Evolutionary conservation across 352 stramenopile species (phyloP), one percentile per base, ranked within the genome.

Genomic region (Globisporangium megalacanthum): DNA sequence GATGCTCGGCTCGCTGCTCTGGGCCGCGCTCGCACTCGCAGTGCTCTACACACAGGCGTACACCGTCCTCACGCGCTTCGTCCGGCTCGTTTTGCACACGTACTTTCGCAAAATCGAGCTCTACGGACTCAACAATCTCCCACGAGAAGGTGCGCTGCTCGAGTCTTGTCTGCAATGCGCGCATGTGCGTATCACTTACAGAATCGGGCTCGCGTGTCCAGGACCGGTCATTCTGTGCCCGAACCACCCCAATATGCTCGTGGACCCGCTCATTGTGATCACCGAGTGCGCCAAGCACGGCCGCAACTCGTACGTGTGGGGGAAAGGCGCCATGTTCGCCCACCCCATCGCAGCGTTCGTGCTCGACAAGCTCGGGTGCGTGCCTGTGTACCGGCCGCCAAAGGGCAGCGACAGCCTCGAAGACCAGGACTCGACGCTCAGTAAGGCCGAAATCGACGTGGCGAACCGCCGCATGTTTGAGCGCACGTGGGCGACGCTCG

Each of bases 191-290:
- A n/a, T n/a, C n/a, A n/a, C n/a, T n/a, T n/a, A n/a, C n/a, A n/a
- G n/a, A n/a, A n/a, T n/a, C n/a, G n/a, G n/a, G n/a, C n/a, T n/a
- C 17, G 46, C 4, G 33, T 8, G 4, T 2, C 8, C 45, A 76
- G 79, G 80, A 6, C 81, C 81, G 3, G 81, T 92, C 52, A 89
- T 92, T 41, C 51, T 92, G 53, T 92, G 79, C 20, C 77, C 81
- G 9, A 92, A 92, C 65, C 81, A 92, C 58, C 81, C 81, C 4
- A 92, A 92, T 60, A 92, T 92, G 81, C 73, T 92, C 36, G 78
- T 92, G 19, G 81, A 92, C 56, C 69, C 70, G 60, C 72, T 89
- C 39, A 66, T 92, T n/a, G 78, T 89, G 35, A 77, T 89, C 55
- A 89, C 79, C n/a, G 77, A 92, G 60, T 77, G 68, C 31, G 68